Conservation (phyloP, 2,329 filamentous ascomycete species). For the Diaporthe ilicicola region DNA sequence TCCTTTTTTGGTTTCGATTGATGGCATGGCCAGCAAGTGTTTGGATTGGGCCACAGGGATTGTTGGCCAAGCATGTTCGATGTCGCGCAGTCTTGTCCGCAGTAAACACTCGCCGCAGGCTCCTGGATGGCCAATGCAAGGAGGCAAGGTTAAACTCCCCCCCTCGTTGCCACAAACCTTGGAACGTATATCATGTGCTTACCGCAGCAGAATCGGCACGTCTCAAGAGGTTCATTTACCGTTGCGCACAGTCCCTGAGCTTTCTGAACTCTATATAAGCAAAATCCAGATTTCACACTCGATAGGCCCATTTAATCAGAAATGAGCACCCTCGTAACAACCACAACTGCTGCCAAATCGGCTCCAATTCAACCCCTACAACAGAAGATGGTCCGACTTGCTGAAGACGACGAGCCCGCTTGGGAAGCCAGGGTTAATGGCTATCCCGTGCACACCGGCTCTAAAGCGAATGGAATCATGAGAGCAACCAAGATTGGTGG, state of each 20-base stretch:
- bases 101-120: neutral
- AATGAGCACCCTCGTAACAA: neutral
- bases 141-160: too few species aligned
- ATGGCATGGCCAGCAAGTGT: neutral
- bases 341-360: neutral
- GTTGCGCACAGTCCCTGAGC: neutral
- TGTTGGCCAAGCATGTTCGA: neutral
- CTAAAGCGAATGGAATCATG: neutral
- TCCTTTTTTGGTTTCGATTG: neutral
- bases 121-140: neutral
- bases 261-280: neutral
- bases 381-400: slow-evolving; percentile 12
- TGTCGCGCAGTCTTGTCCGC: neutral
- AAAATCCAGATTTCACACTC: neutral
- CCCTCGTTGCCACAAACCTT: neutral
- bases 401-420: slow-evolving; percentile 1
- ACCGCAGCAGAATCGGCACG: neutral
- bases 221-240: too few species aligned
- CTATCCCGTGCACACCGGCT: neutral
- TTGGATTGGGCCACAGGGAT: neutral
- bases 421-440: neutral
- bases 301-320: neutral
- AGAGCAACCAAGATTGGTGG: neutral
- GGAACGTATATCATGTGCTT: neutral
- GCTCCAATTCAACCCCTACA: neutral